These are phyloP conservation scores for Penicillium freii DNA, from an alignment of 2,329 filamentous ascomycete species.

Conservation along the genomic window DNA sequence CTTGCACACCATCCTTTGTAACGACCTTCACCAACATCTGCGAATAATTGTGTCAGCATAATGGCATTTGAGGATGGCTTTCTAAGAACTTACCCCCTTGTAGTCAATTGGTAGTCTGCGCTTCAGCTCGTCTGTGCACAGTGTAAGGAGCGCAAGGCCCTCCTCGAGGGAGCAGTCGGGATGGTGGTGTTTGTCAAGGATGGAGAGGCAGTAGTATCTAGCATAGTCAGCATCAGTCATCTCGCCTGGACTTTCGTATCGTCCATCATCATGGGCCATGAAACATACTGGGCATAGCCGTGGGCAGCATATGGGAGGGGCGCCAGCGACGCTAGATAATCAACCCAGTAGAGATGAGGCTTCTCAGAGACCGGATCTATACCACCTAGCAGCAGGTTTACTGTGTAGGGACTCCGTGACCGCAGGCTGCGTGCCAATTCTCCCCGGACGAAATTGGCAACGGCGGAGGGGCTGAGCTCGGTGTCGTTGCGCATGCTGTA, in stretches of 20 bases:
- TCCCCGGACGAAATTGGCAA: constrained; percentile 89
- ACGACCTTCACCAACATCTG: constrained; percentile 75
- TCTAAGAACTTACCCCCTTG: constrained; percentile 72
- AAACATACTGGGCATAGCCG: constrained; percentile 86
- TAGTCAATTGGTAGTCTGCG: constrained; percentile 96
- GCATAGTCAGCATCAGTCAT: constrained; percentile 16
- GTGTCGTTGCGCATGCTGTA: constrained; percentile 98
- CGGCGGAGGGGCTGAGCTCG: constrained; percentile 82
- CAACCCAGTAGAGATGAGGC: constrained; percentile 93
- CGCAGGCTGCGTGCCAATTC: constrained; percentile 89
- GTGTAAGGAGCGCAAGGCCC: constrained; percentile 85
- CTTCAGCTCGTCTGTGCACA: constrained; percentile 98
- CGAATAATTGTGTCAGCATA: constrained; percentile 17
- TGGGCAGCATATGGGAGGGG: constrained; percentile 93
- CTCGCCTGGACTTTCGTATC: background rate
- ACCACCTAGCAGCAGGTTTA: constrained; percentile 92
- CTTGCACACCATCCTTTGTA: constrained; percentile 86
- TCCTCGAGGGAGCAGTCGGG: constrained; percentile 86
- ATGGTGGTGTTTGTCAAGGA: constrained; percentile 97
- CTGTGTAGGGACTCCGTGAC: constrained; percentile 90
- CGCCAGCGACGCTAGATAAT: constrained; percentile 88
- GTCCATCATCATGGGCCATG: background rate
- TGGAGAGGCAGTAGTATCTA: constrained; percentile 95
- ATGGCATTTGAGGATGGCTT: background rate
- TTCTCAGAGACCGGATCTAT: constrained; percentile 88